These are phyloP conservation scores for Claviceps quebecensis DNA, from an alignment of 2,329 filamentous ascomycete species.

Conservation along the genomic window DNA sequence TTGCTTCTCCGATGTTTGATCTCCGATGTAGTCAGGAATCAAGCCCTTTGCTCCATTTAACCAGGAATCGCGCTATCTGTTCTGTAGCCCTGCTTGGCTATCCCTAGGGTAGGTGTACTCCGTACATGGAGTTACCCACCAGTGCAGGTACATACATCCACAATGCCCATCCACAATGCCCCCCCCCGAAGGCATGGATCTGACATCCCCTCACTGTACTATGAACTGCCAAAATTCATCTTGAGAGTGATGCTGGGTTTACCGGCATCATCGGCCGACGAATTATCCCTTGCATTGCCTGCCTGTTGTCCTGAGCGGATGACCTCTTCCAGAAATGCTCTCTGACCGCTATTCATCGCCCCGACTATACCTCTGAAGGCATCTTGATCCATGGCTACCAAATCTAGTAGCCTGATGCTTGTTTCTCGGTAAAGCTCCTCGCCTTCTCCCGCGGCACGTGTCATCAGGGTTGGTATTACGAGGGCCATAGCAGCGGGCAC, in stretches of 20 bases:
- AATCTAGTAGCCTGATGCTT: constrained; percentile 61
- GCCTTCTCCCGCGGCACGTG: constrained; percentile 53
- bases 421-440: constrained; percentile 54
- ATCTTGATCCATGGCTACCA: constrained; percentile 60
- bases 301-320: constrained; percentile 49
- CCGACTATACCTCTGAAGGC: constrained; percentile 64
- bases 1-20: too few relatives aligned
- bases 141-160: constrained; percentile 1
- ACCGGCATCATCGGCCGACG: constrained; percentile 28
- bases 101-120: too few relatives aligned
- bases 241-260: constrained; percentile 83
- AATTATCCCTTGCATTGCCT: constrained; percentile 25
- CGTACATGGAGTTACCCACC: too few relatives aligned
- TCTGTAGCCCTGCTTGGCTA: neutral
- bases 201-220: neutral
- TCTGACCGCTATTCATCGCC: constrained; percentile 55
- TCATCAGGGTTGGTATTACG: constrained; percentile 63
- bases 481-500: constrained; percentile 54
- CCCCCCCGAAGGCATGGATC: neutral
- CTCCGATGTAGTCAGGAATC: too few relatives aligned
- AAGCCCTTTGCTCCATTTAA: too few relatives aligned
- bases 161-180: neutral
- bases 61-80: neutral
- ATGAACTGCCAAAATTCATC: constrained; percentile 65
- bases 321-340: constrained; percentile 66